phyloP scores from a whole-genome alignment of 2,329 filamentous ascomycete genomes.

The Fusarium incarnatum region DNA sequence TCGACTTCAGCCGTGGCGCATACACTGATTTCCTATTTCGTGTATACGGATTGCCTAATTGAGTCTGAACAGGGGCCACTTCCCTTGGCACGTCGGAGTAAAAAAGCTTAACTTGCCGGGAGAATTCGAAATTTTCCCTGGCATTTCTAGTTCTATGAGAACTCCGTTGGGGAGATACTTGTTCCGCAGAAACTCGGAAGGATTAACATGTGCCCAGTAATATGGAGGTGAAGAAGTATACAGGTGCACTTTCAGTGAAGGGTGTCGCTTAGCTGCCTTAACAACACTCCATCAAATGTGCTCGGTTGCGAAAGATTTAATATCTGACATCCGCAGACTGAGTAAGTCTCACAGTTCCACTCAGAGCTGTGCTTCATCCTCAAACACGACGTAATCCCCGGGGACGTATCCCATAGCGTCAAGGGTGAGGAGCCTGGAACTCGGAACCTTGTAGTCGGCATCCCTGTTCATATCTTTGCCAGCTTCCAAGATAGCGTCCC shows the following conservation, averaged over 20 bases:
- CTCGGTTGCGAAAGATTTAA: too few species aligned
- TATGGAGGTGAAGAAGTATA: background rate
- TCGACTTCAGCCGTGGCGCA: constrained; percentile 24
- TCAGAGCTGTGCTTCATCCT: too few species aligned
- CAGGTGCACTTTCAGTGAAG: background rate
- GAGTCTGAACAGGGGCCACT: constrained; percentile 9
- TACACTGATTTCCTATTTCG: constrained; percentile 44
- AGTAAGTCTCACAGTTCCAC: too few species aligned
- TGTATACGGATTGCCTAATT: constrained; percentile 42
- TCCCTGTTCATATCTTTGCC: too few species aligned
- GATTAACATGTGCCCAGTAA: background rate
- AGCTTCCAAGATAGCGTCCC: too few species aligned
- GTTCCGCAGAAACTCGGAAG: background rate
- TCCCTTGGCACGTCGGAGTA: background rate
- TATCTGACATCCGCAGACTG: too few species aligned
- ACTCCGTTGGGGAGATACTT: background rate
- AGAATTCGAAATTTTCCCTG: background rate
- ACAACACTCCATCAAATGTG: too few species aligned
- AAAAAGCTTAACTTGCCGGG: background rate
- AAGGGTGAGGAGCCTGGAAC: too few species aligned
- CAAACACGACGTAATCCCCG: too few species aligned
- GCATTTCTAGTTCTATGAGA: background rate
- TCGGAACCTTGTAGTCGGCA: too few species aligned
- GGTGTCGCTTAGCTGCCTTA: background rate
- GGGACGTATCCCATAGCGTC: too few species aligned